These are phyloP conservation scores for Sporothrix curviconia DNA, from an alignment of 2,329 filamentous ascomycete genomes.

Conservation along the genomic window DNA sequence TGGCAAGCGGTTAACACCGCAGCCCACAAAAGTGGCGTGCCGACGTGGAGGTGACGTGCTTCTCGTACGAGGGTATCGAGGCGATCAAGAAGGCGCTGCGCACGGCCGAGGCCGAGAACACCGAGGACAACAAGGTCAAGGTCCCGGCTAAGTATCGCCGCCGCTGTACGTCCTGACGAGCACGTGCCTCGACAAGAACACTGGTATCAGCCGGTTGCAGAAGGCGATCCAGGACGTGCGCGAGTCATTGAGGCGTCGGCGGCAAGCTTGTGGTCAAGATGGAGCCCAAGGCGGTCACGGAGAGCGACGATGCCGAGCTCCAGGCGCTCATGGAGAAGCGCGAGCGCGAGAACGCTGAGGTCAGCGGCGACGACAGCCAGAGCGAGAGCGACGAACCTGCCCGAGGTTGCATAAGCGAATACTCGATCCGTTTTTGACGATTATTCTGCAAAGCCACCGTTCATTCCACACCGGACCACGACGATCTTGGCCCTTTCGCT, in stretches of 20 bases:
- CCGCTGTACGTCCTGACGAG: conserved; percentile 94
- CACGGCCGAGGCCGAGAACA: conserved; percentile 88
- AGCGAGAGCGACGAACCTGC: conserved; percentile 90
- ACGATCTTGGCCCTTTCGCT: not conserved
- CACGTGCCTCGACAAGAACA: conserved; percentile 87
- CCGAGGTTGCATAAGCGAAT: conserved; percentile 34
- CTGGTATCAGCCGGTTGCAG: conserved; percentile 78
- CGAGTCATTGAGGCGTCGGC: conserved; percentile 66
- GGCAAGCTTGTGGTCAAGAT: conserved; percentile 89
- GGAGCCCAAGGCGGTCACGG: conserved; percentile 98
- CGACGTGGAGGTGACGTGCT: conserved; percentile 93
- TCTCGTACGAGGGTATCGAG: conserved; percentile 95
- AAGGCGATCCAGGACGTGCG: conserved; percentile 85
- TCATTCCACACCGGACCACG: not conserved
- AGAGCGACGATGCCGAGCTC: conserved; percentile 94
- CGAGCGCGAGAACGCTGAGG: conserved; percentile 94
- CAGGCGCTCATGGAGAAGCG: conserved; percentile 99
- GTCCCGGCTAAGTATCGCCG: conserved; percentile 96
- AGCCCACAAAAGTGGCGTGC: conserved; percentile 98
- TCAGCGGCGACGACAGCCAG: conserved; percentile 93
- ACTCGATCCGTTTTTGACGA: not conserved
- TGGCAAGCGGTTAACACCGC: conserved; percentile 90
- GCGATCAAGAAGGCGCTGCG: conserved; percentile 91
- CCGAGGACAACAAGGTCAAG: conserved; percentile 88
- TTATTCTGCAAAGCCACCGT: too few relatives aligned